A percentile compares a stretch with the other conserved stretches of the same genome.
Conservation (phyloP, 805 yeast species). For the Schizosaccharomyces cryophilus region DNA sequence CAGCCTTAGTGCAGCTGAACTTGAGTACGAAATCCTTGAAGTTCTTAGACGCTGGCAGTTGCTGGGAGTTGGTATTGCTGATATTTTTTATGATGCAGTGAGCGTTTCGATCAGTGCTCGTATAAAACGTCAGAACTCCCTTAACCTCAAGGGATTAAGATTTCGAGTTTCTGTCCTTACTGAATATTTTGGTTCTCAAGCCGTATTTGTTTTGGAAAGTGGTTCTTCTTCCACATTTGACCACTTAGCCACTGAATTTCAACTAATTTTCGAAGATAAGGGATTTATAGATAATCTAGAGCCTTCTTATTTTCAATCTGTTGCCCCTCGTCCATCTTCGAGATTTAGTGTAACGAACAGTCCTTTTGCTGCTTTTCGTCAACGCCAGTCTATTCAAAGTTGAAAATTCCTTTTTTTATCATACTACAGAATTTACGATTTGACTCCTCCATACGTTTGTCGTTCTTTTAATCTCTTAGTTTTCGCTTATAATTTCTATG, state of each 20-base stretch:
- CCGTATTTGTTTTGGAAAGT: not conserved
- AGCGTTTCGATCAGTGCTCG: not conserved
- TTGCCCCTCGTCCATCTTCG: not conserved
- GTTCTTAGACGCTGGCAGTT: conserved; percentile 1
- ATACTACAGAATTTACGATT: not conserved
- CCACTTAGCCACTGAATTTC: not conserved
- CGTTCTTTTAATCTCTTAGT: no score
- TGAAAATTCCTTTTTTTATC: not conserved
- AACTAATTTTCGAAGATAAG: not conserved
- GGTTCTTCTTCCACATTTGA: not conserved
- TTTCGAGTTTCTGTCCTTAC: not conserved
- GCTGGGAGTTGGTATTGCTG: not conserved
- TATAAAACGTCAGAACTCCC: not conserved
- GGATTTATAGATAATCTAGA: not conserved
- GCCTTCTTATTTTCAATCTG: not conserved
- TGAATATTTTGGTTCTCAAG: not conserved
- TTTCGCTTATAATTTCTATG: no score
- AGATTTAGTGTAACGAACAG: not conserved
- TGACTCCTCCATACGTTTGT: no score
- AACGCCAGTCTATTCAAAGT: not conserved
- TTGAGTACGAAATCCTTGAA: conserved; percentile 1
- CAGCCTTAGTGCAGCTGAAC: not conserved
- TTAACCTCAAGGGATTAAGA: not conserved
- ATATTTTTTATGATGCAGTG: not conserved
- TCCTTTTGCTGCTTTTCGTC: not conserved